phyloP scores from a whole-genome alignment of 768 basidiomycete genomes.

The Multifurca ochricompacta region DNA sequence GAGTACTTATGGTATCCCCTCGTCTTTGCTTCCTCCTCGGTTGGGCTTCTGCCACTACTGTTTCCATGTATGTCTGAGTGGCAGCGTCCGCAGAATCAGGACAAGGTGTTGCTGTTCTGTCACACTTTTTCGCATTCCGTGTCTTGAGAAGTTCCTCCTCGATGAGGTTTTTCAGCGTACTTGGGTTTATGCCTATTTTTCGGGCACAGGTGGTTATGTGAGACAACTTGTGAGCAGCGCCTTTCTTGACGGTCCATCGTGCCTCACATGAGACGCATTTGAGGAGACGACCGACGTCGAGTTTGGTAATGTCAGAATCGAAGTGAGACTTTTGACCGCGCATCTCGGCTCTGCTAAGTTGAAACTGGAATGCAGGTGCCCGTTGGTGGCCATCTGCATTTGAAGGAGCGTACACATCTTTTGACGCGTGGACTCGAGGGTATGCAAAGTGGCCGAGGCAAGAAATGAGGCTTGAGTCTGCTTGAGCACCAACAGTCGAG shows the following conservation, averaged over 20 bases:
- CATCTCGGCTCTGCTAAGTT: conserved; percentile 1
- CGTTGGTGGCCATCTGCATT: neutral
- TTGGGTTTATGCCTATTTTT: conserved; percentile 45
- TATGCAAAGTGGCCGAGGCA: conserved; percentile 9
- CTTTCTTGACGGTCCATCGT: conserved; percentile 66
- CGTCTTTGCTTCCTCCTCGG: conserved; percentile 14
- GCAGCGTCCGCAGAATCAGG: neutral
- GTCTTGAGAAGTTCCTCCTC: conserved; percentile 35
- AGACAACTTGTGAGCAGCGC: conserved; percentile 47
- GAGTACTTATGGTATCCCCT: neutral
- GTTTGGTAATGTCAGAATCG: conserved; percentile 34
- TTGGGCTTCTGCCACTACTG: conserved; percentile 12
- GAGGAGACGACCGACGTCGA: conserved; percentile 39
- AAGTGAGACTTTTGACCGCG: conserved; percentile 6
- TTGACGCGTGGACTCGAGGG: neutral
- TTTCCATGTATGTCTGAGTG: conserved; percentile 18
- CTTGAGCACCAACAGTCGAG: neutral
- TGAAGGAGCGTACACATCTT: neutral
- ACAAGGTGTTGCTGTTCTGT: neutral
- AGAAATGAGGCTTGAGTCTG: neutral
- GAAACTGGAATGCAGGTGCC: neutral
- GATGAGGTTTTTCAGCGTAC: conserved; percentile 48
- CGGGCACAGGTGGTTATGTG: conserved; percentile 66
- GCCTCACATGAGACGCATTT: conserved; percentile 60
- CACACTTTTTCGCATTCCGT: neutral